Evolutionary conservation across 2,329 filamentous ascomycete species (phyloP).

Genomic region (Westerdykella aurantiaca): DNA sequence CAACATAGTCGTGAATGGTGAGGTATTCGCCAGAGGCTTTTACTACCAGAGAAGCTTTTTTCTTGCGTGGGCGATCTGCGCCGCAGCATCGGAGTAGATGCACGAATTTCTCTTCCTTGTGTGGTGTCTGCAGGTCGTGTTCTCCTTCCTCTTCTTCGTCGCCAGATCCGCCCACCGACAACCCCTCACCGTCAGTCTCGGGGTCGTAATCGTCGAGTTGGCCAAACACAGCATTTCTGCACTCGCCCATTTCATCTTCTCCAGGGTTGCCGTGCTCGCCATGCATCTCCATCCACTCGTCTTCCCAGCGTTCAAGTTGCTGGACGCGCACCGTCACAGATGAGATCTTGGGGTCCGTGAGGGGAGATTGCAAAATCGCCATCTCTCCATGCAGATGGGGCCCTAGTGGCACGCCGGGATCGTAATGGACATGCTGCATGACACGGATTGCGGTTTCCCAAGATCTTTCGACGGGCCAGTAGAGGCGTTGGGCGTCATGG

Average conservation of each 20-base stretch:
- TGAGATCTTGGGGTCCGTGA: slow-evolving; percentile 8
- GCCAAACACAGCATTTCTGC: slow-evolving; percentile 2
- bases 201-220: slow-evolving; percentile 5
- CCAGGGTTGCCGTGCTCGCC: background rate
- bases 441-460: slow-evolving; percentile 1
- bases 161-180: too few relatives aligned
- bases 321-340: slow-evolving; percentile 6
- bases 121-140: too few relatives aligned
- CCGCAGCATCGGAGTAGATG: slow-evolving; percentile 6
- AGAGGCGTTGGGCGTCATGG: slow-evolving; percentile 1
- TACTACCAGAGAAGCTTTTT: slow-evolving; percentile 1
- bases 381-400: slow-evolving; percentile 1
- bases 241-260: background rate
- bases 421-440: slow-evolving; percentile 3
- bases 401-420: slow-evolving; percentile 1
- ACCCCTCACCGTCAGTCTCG: slow-evolving; percentile 6
- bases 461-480: slow-evolving; percentile 1
- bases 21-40: slow-evolving; percentile 3
- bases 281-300: slow-evolving; percentile 5
- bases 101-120: background rate
- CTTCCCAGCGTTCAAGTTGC: slow-evolving; percentile 4
- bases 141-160: too few relatives aligned
- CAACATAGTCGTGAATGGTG: slow-evolving; percentile 5
- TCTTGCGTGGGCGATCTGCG: slow-evolving; percentile 4
- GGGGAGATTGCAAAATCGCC: slow-evolving; percentile 5